Base-by-base conservation (phyloP, 2,329 filamentous ascomycete species). In the Diaporthe aspalathi region DNA sequence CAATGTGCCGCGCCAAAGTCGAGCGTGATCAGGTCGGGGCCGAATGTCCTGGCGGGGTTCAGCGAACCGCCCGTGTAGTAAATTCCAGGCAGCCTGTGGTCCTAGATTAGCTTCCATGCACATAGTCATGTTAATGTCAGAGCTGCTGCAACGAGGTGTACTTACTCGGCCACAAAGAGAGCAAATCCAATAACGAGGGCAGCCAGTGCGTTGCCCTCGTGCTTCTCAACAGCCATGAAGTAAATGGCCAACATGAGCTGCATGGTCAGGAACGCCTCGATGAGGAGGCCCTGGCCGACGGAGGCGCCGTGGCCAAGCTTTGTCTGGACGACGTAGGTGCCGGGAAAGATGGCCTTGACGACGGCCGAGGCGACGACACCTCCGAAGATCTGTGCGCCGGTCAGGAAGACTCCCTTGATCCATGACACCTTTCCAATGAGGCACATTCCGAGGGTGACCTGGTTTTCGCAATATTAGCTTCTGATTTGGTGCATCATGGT, bases 181-280 rank as follows among this genome's bases (percentile, higher is more conserved):
- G 35, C 40, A 3, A 60, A 63, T n/a, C 72, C 72, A 45, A 73
- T 73, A 45, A 70, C 72, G 2, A 73, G 56, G 20, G 72, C 62
- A 17, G 69, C 72, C 20, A 73, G 22, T 1, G 84, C 90, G 0
- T 89, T 91, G 1, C 85, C 86, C 74, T 87, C 88, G 77, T 90
- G 88, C 77, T 91, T 90, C 73, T 90, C 87, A 8, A 85, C 85
- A 0, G 87, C 88, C 62, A 90, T 80, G 87, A 90, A 89, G 76
- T 86, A 84, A 69, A 88, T 84, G 4, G 86, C 84, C 38, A 88
- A 81, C 24, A 87, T 82, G 27, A 88, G 78, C 75, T 87, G 82
- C 2, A 84, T 81, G 2, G 86, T 88, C 29, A 88, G 79, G 73
- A 88, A 84, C 77, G 85, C 83, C 75, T 88, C 86, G 68, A 88